These are phyloP conservation scores for Oryza officinalis DNA, from an alignment of 176 grass and related monocot genomes.

Conservation along the genomic window DNA sequence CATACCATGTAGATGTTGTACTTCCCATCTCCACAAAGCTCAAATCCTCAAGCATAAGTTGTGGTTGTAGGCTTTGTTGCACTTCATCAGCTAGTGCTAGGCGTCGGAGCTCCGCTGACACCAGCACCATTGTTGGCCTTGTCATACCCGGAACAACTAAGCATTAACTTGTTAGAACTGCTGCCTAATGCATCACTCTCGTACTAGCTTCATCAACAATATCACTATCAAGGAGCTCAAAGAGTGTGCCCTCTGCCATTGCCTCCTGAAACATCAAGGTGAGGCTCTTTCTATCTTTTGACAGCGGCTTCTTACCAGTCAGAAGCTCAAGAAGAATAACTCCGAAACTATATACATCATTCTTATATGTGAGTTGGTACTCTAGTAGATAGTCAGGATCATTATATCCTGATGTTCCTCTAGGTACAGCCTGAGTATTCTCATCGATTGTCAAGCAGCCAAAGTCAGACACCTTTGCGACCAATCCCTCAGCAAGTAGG, in stretches of 20 bases:
- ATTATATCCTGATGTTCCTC: constrained; percentile 18
- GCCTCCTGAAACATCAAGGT: constrained; percentile 9
- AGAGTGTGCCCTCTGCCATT: not conserved
- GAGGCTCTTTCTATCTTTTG: constrained; percentile 2
- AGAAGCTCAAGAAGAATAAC: constrained; percentile 31
- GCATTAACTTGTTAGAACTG: constrained; percentile 14
- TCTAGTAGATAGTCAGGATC: constrained; percentile 22
- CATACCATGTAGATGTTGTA: not conserved
- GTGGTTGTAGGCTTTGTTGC: not conserved
- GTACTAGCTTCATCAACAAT: not conserved
- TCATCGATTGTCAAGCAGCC: not conserved
- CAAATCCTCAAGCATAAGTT: not conserved
- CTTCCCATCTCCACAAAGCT: not conserved
- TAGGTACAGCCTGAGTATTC: no score
- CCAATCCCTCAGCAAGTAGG: not conserved
- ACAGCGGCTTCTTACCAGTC: not conserved
- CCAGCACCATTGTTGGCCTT: constrained; percentile 15
- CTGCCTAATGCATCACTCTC: not conserved
- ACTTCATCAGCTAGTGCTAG: not conserved
- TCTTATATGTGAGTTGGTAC: constrained; percentile 21
- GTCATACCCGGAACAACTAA: constrained; percentile 10
- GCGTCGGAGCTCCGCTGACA: not conserved
- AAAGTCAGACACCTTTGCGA: not conserved
- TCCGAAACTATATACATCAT: constrained; percentile 40
- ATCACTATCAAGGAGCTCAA: not conserved